Base-by-base conservation (phyloP, 2,329 filamentous ascomycete species). In the Exutisphaerella laricina region DNA sequence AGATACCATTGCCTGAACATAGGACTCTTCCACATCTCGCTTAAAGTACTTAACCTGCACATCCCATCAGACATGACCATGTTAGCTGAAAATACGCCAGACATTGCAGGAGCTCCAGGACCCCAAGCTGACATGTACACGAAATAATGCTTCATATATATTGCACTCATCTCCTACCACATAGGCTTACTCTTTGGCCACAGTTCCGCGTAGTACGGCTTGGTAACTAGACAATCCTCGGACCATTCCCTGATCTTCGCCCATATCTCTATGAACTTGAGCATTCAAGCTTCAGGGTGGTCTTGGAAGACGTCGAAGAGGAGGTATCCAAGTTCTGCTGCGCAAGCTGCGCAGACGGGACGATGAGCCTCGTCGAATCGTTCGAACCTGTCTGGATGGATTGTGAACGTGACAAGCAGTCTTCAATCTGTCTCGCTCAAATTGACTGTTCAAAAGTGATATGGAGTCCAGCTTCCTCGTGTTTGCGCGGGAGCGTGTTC, bases 251-350 rank as follows among this genome's bases (percentile, higher is more conserved):
- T 39, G 5, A 41, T 43, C 8, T 42, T 46, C 12, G 28, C 23
- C 54, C 51, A 56, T 16, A 56, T 33, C 38, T 55, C 54, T 0
- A 56, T 45, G 21, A 56, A 50, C 4, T 50, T 42, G 34, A 53
- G 51, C 1, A 32, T 52, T 3, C 48, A 45, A 1, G 38, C 34
- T 0, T 43, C 38, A 5, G n/a, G 16, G 7, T 51, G 49, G 28
- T 55, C 50, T 16, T 38, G 29, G 38, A 48, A 55, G 40, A 53
- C 40, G 34, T 55, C 50, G 30, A 55, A 51, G 37, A 44, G 44
- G 13, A 53, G 37, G 38, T 46, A 53, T 43, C 46, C 41, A n/a
- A 46, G 40, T 35, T 53, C 52, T 23, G 25, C n/a, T 25, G 48
- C 48, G 33, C 48, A 51, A 21, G 48, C 48, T 5, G 45, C 36